Percentiles rank a stretch among this genome's conserved stretches.
Conservation (phyloP, 2,329 filamentous ascomycete genomes). For the Fusarium aywerte region DNA sequence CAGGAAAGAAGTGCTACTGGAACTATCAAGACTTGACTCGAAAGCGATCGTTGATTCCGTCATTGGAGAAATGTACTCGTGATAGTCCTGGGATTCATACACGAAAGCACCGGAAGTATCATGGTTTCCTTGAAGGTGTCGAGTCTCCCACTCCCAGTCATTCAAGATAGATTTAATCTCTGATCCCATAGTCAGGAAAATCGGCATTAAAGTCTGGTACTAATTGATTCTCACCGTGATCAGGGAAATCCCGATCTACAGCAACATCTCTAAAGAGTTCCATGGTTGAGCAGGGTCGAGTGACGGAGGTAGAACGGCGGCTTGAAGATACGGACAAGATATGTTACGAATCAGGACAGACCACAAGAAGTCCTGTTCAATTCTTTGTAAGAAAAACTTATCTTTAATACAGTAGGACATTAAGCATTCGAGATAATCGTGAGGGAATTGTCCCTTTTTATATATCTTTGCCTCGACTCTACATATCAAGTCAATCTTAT, state of each 20-base stretch:
- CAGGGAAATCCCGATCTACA: slow-evolving; percentile 5
- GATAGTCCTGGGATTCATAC: neutral
- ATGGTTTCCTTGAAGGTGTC: neutral
- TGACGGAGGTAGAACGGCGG: too few species aligned
- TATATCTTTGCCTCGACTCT: neutral
- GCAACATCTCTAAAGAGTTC: slow-evolving; percentile 9
- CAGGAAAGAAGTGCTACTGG: neutral
- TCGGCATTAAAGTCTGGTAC: rapidly evolving
- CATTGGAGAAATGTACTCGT: neutral
- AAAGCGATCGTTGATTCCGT: neutral
- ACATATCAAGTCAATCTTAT: neutral
- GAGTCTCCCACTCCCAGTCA: neutral
- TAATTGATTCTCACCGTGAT: neutral
- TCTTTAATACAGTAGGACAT: neutral
- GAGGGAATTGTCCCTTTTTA: neutral
- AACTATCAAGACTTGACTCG: neutral
- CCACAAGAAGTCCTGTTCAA: neutral
- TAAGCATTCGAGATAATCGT: neutral
- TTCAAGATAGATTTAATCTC: slow-evolving; percentile 1
- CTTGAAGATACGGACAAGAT: neutral
- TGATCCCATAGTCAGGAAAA: neutral
- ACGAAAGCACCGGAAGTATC: too few species aligned
- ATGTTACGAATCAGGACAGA: too few species aligned
- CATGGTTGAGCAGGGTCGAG: neutral
- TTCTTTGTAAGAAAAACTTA: too few species aligned